Conservation (phyloP, 1,139 yeast species). For the Suhomyces bolitotheri region DNA sequence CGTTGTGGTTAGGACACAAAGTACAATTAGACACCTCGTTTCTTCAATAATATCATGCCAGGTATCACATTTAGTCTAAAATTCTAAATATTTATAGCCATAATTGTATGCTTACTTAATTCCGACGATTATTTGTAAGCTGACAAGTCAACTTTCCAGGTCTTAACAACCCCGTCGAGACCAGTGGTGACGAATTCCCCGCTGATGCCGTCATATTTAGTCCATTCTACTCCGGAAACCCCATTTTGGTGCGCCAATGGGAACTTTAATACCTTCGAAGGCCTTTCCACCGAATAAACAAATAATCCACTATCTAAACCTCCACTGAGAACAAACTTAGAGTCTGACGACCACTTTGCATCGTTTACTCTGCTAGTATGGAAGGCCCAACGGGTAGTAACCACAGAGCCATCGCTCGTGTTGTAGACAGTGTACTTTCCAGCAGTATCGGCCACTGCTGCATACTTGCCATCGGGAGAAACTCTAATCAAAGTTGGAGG, state of each 20-base stretch:
- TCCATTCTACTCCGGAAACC: slow-evolving; percentile 74
- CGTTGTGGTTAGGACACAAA: slow-evolving; percentile 56
- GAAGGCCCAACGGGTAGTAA: slow-evolving; percentile 94
- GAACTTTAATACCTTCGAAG: slow-evolving; percentile 71
- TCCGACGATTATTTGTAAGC: slow-evolving; percentile 14
- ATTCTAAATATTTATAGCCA: no score
- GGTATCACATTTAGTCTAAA: no score
- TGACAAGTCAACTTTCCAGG: slow-evolving; percentile 57
- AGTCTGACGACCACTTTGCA: slow-evolving; percentile 76
- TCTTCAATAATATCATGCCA: slow-evolving; percentile 7
- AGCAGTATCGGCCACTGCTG: slow-evolving; percentile 83
- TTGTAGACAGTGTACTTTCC: slow-evolving; percentile 81
- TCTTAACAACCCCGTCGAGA: slow-evolving; percentile 75
- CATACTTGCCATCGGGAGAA: slow-evolving; percentile 66
- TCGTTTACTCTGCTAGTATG: slow-evolving; percentile 80
- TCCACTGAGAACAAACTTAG: slow-evolving; percentile 71
- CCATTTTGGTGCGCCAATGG: slow-evolving; percentile 90
- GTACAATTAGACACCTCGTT: slow-evolving; percentile 15
- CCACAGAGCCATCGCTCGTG: slow-evolving; percentile 52
- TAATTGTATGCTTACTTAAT: no score
- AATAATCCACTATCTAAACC: slow-evolving; percentile 82
- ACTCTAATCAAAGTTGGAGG: slow-evolving; percentile 63
- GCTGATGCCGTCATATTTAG: slow-evolving; percentile 31
- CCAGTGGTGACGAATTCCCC: slow-evolving; percentile 68
- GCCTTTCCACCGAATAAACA: slow-evolving; percentile 75